Base-by-base conservation (phyloP, 2,329 filamentous ascomycete genomes). In the Trichoderma lentiforme region DNA sequence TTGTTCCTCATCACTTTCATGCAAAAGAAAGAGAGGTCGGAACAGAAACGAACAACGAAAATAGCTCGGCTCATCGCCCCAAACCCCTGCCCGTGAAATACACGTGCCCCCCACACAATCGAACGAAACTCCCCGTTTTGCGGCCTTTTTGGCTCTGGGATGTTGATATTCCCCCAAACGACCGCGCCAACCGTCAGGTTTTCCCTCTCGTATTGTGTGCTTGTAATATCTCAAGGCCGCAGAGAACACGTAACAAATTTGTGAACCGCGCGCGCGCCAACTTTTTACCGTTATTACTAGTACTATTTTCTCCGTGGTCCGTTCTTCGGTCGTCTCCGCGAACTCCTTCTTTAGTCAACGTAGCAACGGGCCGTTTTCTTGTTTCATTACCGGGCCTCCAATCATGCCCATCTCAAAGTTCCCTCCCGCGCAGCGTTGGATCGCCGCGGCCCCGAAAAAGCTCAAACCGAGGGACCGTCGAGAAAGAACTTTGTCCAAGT, bases 101-200 rank as follows among this genome's bases (percentile, higher is more conserved):
- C 67, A 51, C 43, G 47, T 34, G 24, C 64, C 67, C 67, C 66
- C 67, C 67, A 70, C 67, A 61, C 47, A 26, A 53, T 60, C 57
- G 26, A 18, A 21, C 57, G 30, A 60, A 8, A 8, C 28, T 34
- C 57, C 57, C 30, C 28, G n/a, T 21, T 36, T 57, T 56, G 32
- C 34, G 67, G 43, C 60, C 43, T 53, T 60, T 65, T 32, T 32
- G 18, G n/a, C 34, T 63, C 36, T 32, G 43, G 53, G 51, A 61
- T 62, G 18, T 56, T 39, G 15, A 39, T n/a, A 43, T 43, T 43
- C 18, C 39, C 39, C 56, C 6, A 39, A 53, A 39, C 51, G 60
- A 64, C 15, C 68, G 60, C 68, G 68, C 68, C 68, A 71, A 57
- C 68, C 68, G 68, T 71, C 60, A 28, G 26, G 36, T 21, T 32